Evolutionary conservation across 805 yeast species (phyloP).

Genomic region (Babjeviella inositovora): DNA sequence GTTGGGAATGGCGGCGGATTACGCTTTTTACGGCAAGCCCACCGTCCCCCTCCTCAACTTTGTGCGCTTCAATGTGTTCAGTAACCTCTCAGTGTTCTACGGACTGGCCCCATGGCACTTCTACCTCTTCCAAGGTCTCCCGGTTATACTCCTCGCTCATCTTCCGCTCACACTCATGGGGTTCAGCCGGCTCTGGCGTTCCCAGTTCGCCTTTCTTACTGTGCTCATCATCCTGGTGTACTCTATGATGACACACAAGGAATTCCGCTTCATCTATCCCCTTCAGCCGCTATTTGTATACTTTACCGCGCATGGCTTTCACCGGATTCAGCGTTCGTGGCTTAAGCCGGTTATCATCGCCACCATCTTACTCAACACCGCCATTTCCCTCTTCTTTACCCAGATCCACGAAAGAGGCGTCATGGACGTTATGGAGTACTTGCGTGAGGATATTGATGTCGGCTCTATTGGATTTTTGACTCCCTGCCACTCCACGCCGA

Average conservation of each 20-base stretch:
- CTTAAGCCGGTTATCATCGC: constrained; percentile 3
- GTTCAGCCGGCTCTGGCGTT: constrained; percentile 6
- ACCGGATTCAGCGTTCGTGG: constrained; percentile 2
- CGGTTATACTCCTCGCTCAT: constrained; percentile 52
- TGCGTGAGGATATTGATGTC: constrained; percentile 23
- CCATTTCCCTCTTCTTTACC: constrained; percentile 34
- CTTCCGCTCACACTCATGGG: constrained; percentile 47
- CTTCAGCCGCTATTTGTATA: constrained; percentile 59
- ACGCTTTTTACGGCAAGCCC: constrained; percentile 34
- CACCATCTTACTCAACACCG: constrained; percentile 13
- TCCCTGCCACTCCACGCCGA: constrained; percentile 97
- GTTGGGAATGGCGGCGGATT: constrained; percentile 33
- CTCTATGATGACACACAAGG: constrained; percentile 70
- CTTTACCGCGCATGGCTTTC: constrained; percentile 24
- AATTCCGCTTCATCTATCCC: constrained; percentile 79
- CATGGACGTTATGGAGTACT: constrained; percentile 40
- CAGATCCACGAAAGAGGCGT: constrained; percentile 80
- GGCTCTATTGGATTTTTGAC: constrained; percentile 64
- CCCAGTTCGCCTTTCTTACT: constrained; percentile 13
- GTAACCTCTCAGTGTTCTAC: constrained; percentile 64
- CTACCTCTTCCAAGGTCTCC: constrained; percentile 71
- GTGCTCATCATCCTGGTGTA: constrained; percentile 33
- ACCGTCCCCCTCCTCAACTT: constrained; percentile 57
- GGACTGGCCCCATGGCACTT: constrained; percentile 80
- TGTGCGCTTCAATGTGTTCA: constrained; percentile 60